Percentiles rank a stretch among this genome's conserved stretches.
Evolutionary conservation across 495 filamentous ascomycete genomes (phyloP).

Genomic region (Bombardia bombarda): DNA sequence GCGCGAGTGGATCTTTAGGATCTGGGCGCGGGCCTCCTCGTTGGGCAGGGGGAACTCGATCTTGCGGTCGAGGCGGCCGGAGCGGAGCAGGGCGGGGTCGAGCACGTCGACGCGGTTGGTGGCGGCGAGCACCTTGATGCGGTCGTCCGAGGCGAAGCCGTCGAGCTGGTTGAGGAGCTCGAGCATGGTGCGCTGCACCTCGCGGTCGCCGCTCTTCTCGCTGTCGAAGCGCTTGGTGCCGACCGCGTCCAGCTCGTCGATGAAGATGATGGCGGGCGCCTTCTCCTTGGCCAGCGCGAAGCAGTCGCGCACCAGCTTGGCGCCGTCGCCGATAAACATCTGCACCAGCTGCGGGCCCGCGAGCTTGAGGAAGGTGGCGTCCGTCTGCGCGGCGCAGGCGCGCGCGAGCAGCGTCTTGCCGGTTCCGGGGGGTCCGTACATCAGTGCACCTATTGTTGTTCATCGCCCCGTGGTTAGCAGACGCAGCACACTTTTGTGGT

Average conservation of each 20-base stretch:
- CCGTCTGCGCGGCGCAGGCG: slow-evolving; percentile 95
- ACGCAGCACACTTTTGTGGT: too few species aligned
- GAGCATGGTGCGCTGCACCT: slow-evolving; percentile 98
- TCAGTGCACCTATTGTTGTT: slow-evolving; percentile 64
- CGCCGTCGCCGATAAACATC: slow-evolving; percentile 99
- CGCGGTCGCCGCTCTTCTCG: slow-evolving; percentile 95
- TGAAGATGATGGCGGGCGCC: slow-evolving; percentile 98
- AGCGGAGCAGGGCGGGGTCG: slow-evolving; percentile 88
- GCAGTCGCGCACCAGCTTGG: slow-evolving; percentile 94
- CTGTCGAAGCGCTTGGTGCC: slow-evolving; percentile 99
- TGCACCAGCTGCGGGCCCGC: slow-evolving; percentile 98
- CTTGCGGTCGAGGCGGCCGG: slow-evolving; percentile 92
- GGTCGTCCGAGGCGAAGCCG: slow-evolving; percentile 96
- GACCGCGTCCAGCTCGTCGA: slow-evolving; percentile 94
- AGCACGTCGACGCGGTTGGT: slow-evolving; percentile 98
- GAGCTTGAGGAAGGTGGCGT: slow-evolving; percentile 98
- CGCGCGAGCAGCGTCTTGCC: slow-evolving; percentile 96
- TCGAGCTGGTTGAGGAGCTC: slow-evolving; percentile 98
- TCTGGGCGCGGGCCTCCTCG: slow-evolving; percentile 95
- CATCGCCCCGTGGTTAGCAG: background rate
- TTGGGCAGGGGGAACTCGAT: slow-evolving; percentile 99
- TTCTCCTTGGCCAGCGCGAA: slow-evolving; percentile 98
- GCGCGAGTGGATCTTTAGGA: slow-evolving; percentile 90
- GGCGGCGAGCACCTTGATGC: slow-evolving; percentile 96
- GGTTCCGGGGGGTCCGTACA: slow-evolving; percentile 97